Conservation (phyloP, 495 filamentous ascomycete genomes). For the Terfezia claveryi region DNA sequence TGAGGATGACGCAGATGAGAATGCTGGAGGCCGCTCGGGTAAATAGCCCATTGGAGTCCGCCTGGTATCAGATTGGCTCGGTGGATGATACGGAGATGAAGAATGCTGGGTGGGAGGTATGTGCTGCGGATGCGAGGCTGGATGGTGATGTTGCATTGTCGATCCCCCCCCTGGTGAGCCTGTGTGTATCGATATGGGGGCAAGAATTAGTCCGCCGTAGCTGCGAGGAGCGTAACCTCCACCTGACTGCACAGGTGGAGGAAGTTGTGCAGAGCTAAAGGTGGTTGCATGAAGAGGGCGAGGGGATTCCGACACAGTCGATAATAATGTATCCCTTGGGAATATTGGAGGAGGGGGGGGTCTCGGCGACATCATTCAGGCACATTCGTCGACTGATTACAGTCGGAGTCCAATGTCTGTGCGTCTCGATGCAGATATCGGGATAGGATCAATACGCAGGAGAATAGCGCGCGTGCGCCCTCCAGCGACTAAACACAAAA, state of each 20-base stretch:
- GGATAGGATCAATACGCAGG: neutral
- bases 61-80: constrained; percentile 1
- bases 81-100: constrained; percentile 10
- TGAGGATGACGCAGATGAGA: constrained; percentile 7
- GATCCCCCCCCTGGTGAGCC: constrained; percentile 9
- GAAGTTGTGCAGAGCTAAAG: constrained; percentile 13
- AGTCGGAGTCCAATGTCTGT: neutral
- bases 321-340: constrained; percentile 15
- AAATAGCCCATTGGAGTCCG: neutral
- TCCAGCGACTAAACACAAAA: neutral
- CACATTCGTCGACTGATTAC: constrained; percentile 7
- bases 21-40: constrained; percentile 4
- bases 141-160: constrained; percentile 8
- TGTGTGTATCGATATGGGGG: constrained; percentile 11
- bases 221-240: constrained; percentile 4
- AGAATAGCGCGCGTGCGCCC: neutral
- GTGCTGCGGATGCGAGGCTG: constrained; percentile 10
- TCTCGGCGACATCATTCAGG: constrained; percentile 22
- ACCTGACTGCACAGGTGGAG: constrained; percentile 12
- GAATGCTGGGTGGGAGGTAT: constrained; percentile 6
- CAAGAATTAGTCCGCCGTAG: constrained; percentile 14
- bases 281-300: constrained; percentile 8
- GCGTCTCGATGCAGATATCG: neutral
- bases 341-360: constrained; percentile 19
- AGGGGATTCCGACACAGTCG: constrained; percentile 16